Evolutionary conservation across 2,329 filamentous ascomycete species (phyloP).

Genomic region (Thelonectria rubi): DNA sequence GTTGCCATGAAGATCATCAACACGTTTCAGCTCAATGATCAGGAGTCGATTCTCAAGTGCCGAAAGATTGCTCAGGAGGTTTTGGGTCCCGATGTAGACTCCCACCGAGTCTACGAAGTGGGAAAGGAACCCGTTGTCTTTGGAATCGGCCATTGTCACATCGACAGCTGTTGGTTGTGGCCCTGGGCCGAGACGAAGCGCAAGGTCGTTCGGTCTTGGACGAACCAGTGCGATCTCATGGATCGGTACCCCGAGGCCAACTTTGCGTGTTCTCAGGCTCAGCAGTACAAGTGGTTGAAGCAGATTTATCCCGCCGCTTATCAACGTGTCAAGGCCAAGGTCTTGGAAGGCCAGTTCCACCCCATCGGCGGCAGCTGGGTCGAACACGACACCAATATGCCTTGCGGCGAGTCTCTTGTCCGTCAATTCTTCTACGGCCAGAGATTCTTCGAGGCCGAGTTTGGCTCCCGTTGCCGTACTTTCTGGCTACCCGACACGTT

Average conservation of each 20-base stretch:
- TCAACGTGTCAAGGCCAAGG: conserved; percentile 89
- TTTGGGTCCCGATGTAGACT: conserved; percentile 82
- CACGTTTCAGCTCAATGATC: conserved; percentile 81
- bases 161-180: conserved; percentile 99
- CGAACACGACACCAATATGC: conserved; percentile 97
- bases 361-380: conserved; percentile 98
- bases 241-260: conserved; percentile 93
- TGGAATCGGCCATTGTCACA: conserved; percentile 95
- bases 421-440: conserved; percentile 97
- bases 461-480: conserved; percentile 86
- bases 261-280: conserved; percentile 92
- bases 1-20: conserved; percentile 91
- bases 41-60: conserved; percentile 80
- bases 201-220: conserved; percentile 96
- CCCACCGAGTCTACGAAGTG: conserved; percentile 82
- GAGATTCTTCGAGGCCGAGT: conserved; percentile 91
- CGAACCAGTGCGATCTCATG: conserved; percentile 94
- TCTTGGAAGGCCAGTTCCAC: conserved; percentile 90
- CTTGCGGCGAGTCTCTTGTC: conserved; percentile 91
- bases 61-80: conserved; percentile 86
- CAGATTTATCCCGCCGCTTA: conserved; percentile 87
- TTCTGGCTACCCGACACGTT: conserved; percentile 99
- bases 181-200: conserved; percentile 97
- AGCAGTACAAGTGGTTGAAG: conserved; percentile 98
- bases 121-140: conserved; percentile 81